These are phyloP conservation scores for Ensete glaucum DNA, from an alignment of 176 grass and related monocot species.

Conservation along the genomic window DNA sequence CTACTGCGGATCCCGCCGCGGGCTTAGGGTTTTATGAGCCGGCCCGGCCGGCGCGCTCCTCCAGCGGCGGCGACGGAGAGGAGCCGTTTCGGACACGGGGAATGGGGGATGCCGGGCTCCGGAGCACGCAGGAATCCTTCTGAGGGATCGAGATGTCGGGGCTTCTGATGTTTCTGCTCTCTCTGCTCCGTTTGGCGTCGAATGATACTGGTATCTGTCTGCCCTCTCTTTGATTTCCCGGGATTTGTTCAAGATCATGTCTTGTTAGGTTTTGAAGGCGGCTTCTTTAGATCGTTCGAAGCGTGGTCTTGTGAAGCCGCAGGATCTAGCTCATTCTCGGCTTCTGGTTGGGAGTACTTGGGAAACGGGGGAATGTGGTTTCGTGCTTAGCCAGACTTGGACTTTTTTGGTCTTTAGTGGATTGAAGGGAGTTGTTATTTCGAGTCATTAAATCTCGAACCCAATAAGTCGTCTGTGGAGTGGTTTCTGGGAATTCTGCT, in stretches of 20 bases:
- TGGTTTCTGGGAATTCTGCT: background rate
- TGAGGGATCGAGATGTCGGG: constrained; percentile 7
- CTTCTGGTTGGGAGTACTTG: background rate
- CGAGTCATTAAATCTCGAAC: background rate
- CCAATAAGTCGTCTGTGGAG: too few relatives aligned
- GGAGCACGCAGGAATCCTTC: background rate
- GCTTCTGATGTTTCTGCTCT: constrained; percentile 1
- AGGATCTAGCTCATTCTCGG: background rate
- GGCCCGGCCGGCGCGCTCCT: background rate
- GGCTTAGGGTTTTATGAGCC: constrained; percentile 1
- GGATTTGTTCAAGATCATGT: background rate
- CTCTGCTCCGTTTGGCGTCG: constrained; percentile 4
- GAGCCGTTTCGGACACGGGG: background rate
- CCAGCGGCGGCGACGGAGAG: background rate
- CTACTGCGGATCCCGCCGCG: background rate
- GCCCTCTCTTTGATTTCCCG: background rate
- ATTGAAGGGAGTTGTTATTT: background rate
- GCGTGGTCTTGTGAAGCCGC: background rate
- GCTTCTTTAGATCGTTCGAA: background rate
- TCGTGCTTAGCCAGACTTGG: background rate
- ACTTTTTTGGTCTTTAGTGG: background rate
- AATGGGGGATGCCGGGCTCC: background rate
- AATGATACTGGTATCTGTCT: background rate
- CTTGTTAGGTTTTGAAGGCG: background rate
- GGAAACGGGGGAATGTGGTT: background rate